phyloP scores from a whole-genome alignment of 495 filamentous ascomycete genomes.

The Aspergillus olivimuriae region DNA sequence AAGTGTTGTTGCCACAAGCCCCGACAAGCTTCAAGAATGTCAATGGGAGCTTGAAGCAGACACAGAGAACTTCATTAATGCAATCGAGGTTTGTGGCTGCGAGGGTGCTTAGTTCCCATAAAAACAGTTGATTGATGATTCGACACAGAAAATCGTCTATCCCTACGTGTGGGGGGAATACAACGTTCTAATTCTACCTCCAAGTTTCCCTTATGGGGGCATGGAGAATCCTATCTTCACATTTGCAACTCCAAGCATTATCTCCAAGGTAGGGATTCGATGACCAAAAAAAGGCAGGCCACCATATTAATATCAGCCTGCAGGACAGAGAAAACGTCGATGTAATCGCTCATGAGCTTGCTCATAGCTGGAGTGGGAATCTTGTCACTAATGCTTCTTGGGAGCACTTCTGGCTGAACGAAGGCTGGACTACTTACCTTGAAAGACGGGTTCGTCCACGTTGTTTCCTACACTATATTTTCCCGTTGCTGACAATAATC shows the following conservation, averaged over 20 bases:
- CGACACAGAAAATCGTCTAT: constrained; percentile 64
- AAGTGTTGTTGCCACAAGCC: constrained; percentile 76
- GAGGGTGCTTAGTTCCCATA: constrained; percentile 8
- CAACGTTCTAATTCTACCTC: constrained; percentile 85
- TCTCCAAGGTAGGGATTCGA: constrained; percentile 52
- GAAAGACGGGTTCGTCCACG: constrained; percentile 59
- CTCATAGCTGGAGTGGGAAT: constrained; percentile 91
- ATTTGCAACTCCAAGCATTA: constrained; percentile 87
- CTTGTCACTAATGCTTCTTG: constrained; percentile 84
- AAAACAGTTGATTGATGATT: neutral
- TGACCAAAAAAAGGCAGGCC: no score
- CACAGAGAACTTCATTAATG: constrained; percentile 84
- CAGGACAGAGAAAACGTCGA: constrained; percentile 86
- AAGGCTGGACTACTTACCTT: constrained; percentile 92
- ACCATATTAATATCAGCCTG: no score
- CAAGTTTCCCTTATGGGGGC: constrained; percentile 81
- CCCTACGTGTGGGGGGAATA: constrained; percentile 92
- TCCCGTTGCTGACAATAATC: neutral
- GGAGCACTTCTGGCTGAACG: constrained; percentile 98
- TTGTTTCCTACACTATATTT: neutral
- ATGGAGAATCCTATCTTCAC: constrained; percentile 97
- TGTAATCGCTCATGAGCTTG: constrained; percentile 92
- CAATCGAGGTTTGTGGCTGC: constrained; percentile 62
- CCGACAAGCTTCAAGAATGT: constrained; percentile 74
- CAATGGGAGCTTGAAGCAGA: constrained; percentile 87